Evolutionary conservation across 1,284 basidiomycete genomes (phyloP), one percentile per base, ranked within the genome.

Genomic region (Coniferiporia sulphurascens): DNA sequence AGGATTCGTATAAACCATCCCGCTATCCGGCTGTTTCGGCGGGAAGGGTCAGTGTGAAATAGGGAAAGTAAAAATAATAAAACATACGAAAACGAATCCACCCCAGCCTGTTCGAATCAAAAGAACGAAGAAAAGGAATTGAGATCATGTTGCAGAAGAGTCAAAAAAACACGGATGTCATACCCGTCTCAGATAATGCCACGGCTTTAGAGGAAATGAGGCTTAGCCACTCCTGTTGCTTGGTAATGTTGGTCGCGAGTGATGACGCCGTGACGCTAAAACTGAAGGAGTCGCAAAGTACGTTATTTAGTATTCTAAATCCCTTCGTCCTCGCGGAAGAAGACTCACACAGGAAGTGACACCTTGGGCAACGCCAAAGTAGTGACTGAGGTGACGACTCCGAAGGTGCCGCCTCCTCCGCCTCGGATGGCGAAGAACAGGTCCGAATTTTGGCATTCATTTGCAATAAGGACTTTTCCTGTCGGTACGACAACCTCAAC

Each of bases 401-500:
- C 72, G 55, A 70, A 73, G 4, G 71, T 69, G 7, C 64, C 70
- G 13, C 69, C 67, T 67, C 68, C 59, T 66, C 75, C 77, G 13
- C 77, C 77, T 38, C 77, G 73, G 2, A 79, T 67, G 22, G 76
- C 77, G 53, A 72, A 79, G 66, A 77, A 79, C 3, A 78, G 67
- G 65, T 78, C 75, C 58, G 68, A 35, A 57, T 77, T 75, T 58
- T 76, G 72, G 59, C 73, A 77, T 43, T 65, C 66, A 59, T 76
- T 78, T 6, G 71, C 76, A 7, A 66, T 70, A 19, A 73, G 66
- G 51, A 70, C 65, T 49, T 70, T 38, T 0, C 76, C 77, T 57
- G 74, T 74, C 4, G 76, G 74, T 2, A 74, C 77, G 3, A 79
- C 76, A 6, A 78, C 66, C 55, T 74, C 73, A 70, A 72, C 75